Evolutionary conservation across 768 basidiomycete genomes (phyloP), one percentile per base, ranked within the genome.

Genomic region (Boletus rufocinnamomeus): DNA sequence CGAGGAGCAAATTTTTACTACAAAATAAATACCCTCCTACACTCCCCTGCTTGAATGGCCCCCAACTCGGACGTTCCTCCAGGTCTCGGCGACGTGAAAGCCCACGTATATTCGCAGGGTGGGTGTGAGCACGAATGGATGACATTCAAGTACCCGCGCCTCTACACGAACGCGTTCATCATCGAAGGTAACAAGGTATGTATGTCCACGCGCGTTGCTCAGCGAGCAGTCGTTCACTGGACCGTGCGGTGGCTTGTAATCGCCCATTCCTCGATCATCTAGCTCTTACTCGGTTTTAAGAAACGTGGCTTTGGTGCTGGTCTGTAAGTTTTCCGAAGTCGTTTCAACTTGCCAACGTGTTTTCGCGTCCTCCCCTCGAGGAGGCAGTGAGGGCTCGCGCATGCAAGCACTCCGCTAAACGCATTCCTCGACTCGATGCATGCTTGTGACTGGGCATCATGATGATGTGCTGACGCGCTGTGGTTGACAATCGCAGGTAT

Each of bases 271-370:
- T 85, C 85, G 44, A 78, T 81, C 53, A 78, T 81, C 53, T 81
- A 90, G 85, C 72, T 93, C 16, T 73, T 93, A 17, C 79, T 93
- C 10, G 91, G 91, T 4, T 82, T 81, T 65, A 93, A 93, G 73
- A 92, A 92, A 69, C 80, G 91, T 27, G 91, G 91, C 2, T 85
- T 91, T 67, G 91, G 90, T 27, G 74, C 74, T 38, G 79, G 81
- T 59, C 76, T 83, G 89, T 89, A 62, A 55, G 81, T 62, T 38
- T 53, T 58, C 61, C 35, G 17, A 19, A 17, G 2, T 23, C 25
- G 6, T 19, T 32, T 50, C 17, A 7, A 49, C 52, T 6, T 49
- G 23, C 14, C 44, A 32, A 4, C 49, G 30, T 50, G 48, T 53
- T 38, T 52, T 55, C 48, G 17, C 6, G 1, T 25, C 40, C n/a